These are phyloP conservation scores for Parietaria judaica DNA, from an alignment of 306 rosid genomes.

Conservation along the genomic window DNA sequence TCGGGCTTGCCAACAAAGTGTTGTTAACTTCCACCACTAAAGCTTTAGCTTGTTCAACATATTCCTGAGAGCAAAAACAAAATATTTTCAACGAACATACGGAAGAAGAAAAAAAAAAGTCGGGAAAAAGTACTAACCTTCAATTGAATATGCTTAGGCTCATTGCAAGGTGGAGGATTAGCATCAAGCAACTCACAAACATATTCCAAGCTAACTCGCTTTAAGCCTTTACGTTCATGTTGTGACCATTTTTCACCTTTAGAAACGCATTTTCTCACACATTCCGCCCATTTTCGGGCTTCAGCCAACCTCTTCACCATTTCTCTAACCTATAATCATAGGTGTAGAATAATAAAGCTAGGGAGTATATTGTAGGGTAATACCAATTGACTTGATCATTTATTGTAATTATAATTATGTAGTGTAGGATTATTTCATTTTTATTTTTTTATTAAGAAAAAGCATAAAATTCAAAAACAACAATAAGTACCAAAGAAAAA, in stretches of 20 bases:
- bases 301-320: conserved; percentile 47
- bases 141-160: conserved; percentile 63
- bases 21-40: conserved; percentile 47
- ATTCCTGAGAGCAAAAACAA: conserved; percentile 37
- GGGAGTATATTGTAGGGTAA: no score
- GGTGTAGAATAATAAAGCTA: no score
- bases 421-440: no score
- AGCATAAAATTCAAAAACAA: no score
- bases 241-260: conserved; percentile 52
- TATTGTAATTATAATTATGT: no score
- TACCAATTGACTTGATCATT: no score
- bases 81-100: no score
- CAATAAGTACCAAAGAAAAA: conserved; percentile 19
- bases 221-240: conserved; percentile 24
- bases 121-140: conserved; percentile 48
- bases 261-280: conserved; percentile 52
- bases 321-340: conserved; percentile 58
- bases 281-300: conserved; percentile 76
- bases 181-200: conserved; percentile 49
- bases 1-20: conserved; percentile 41
- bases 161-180: conserved; percentile 51
- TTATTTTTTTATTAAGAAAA: no score
- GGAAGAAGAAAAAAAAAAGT: conserved; percentile 8
- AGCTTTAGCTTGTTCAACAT: conserved; percentile 57
- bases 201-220: conserved; percentile 50